Conservation (phyloP, 2,329 filamentous ascomycete species). For the Venturia effusa region DNA sequence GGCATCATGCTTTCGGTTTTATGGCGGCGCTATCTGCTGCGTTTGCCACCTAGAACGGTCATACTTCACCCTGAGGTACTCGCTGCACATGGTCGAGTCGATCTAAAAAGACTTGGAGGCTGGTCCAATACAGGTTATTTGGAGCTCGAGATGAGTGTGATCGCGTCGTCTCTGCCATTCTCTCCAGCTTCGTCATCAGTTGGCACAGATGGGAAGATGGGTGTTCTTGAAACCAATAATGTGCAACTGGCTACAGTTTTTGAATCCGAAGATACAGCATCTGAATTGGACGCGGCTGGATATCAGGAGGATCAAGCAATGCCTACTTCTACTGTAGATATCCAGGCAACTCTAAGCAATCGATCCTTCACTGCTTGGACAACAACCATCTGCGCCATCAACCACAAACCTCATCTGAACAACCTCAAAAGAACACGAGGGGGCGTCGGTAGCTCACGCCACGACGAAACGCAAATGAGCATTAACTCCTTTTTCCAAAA, state of each 20-base stretch:
- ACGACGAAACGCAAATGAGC: slow-evolving; percentile 65
- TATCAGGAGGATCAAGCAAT: background rate
- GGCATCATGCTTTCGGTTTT: slow-evolving; percentile 68
- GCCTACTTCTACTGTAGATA: too few relatives aligned
- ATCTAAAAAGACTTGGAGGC: slow-evolving; percentile 41
- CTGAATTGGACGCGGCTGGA: background rate
- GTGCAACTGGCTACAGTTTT: background rate
- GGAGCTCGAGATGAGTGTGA: slow-evolving; percentile 21
- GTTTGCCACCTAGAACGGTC: slow-evolving; percentile 40
- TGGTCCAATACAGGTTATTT: slow-evolving; percentile 60
- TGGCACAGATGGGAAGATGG: too few relatives aligned
- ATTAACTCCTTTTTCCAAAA: slow-evolving; percentile 61
- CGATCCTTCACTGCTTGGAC: slow-evolving; percentile 26
- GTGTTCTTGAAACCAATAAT: background rate
- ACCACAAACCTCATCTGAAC: slow-evolving; percentile 59
- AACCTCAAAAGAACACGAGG: slow-evolving; percentile 73
- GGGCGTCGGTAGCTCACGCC: slow-evolving; percentile 67
- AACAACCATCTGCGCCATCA: slow-evolving; percentile 49
- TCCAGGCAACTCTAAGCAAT: too few relatives aligned
- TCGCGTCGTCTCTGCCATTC: background rate
- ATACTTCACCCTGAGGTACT: slow-evolving; percentile 32
- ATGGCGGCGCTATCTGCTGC: slow-evolving; percentile 49
- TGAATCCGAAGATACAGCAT: background rate
- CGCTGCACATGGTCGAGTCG: slow-evolving; percentile 14
- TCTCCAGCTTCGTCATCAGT: background rate